Evolutionary conservation across 495 filamentous ascomycete species (phyloP).

Genomic region (Penicillium arizonense): DNA sequence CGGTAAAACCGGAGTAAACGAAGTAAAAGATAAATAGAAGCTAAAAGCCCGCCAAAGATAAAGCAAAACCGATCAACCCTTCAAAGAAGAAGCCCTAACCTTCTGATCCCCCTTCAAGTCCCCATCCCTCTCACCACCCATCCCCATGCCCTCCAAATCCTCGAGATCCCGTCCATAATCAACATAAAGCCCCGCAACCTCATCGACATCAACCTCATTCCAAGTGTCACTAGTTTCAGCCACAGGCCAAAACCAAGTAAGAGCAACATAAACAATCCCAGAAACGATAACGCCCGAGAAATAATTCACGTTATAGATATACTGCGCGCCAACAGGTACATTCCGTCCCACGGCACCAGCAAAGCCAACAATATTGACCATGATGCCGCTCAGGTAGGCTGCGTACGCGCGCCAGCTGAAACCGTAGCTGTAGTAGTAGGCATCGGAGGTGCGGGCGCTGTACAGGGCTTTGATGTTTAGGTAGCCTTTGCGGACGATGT

Average conservation of each 20-base stretch:
- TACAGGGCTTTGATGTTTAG: conserved; percentile 78
- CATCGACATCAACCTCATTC: conserved; percentile 76
- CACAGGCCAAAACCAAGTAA: conserved; percentile 69
- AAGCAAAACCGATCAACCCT: background rate
- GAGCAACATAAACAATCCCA: conserved; percentile 59
- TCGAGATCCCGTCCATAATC: conserved; percentile 40
- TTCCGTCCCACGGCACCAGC: conserved; percentile 73
- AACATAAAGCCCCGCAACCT: conserved; percentile 29
- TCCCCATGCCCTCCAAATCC: conserved; percentile 22
- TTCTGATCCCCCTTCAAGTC: conserved; percentile 23
- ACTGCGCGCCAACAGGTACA: conserved; percentile 74
- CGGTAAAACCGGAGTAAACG: background rate
- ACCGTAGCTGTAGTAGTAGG: conserved; percentile 73
- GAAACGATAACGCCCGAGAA: conserved; percentile 81
- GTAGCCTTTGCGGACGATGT: conserved; percentile 81
- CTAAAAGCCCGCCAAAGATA: background rate
- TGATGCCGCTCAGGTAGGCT: conserved; percentile 80
- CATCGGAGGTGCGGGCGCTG: conserved; percentile 60
- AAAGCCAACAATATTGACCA: conserved; percentile 93
- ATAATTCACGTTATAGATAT: conserved; percentile 90
- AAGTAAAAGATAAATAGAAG: background rate
- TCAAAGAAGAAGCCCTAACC: conserved; percentile 1
- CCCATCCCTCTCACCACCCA: conserved; percentile 4
- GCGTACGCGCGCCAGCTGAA: conserved; percentile 81
- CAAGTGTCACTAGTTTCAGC: conserved; percentile 72